Evolutionary conservation across 2,329 filamentous ascomycete genomes (phyloP).

Genomic region (Stachybotrys chartarum): DNA sequence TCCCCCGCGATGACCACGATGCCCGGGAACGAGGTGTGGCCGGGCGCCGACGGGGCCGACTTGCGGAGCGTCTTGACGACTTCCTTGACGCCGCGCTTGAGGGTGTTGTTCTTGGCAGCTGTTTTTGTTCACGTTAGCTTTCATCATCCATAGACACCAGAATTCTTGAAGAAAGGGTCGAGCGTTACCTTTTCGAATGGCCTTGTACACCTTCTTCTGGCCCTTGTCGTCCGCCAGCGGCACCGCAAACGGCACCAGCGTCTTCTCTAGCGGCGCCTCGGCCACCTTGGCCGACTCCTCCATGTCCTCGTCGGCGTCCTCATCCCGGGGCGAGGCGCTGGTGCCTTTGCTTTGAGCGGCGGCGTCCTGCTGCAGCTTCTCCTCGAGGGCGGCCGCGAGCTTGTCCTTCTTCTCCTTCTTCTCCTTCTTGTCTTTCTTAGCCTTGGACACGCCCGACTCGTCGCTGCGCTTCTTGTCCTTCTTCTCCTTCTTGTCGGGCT

Average conservation of each 20-base stretch:
- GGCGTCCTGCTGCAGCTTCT: conserved; percentile 53
- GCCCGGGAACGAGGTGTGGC: conserved; percentile 56
- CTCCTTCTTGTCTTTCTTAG: conserved; percentile 53
- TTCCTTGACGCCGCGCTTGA: conserved; percentile 98
- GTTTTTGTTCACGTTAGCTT: conserved; percentile 13
- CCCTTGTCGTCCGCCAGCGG: conserved; percentile 75
- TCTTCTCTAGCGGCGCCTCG: conserved; percentile 37
- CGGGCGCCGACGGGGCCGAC: conserved; percentile 63
- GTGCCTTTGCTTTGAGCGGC: conserved; percentile 32
- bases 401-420: conserved; percentile 73
- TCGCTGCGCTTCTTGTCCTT: conserved; percentile 55
- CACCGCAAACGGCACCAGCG: conserved; percentile 76
- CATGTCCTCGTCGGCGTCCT: conserved; percentile 32
- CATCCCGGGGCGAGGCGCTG: conserved; percentile 24
- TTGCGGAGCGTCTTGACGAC: conserved; percentile 98
- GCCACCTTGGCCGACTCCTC: conserved; percentile 37
- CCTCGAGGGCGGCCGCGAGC: conserved; percentile 57
- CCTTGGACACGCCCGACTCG: conserved; percentile 44
- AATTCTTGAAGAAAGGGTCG: not conserved
- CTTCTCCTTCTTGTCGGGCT: conserved; percentile 46
- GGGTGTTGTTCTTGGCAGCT: conserved; percentile 92
- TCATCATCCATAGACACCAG: not conserved
- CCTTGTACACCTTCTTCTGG: conserved; percentile 54
- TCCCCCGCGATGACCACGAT: conserved; percentile 92
- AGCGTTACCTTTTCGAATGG: conserved; percentile 46